These are phyloP conservation scores for Metschnikowia reukaufii DNA, from an alignment of 805 yeast species.

Conservation along the genomic window DNA sequence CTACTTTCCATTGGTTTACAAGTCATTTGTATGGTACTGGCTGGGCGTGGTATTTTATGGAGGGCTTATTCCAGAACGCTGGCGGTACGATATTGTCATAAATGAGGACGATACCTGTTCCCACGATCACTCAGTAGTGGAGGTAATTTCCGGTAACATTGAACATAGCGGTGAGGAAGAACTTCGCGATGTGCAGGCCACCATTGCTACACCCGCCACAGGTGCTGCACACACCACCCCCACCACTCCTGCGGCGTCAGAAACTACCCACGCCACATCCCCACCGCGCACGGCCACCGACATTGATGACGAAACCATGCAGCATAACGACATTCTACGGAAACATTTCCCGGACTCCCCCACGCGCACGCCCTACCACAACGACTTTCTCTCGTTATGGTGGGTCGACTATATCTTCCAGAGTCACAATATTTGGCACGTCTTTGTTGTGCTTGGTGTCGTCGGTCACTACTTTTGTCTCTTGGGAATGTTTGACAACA, in stretches of 20 bases:
- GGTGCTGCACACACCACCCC: no score
- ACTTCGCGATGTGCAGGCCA: slow-evolving; percentile 30
- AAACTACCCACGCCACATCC: no score
- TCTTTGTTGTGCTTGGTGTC: slow-evolving; percentile 87
- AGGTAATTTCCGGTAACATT: slow-evolving; percentile 33
- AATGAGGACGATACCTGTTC: slow-evolving; percentile 38
- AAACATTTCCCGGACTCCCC: slow-evolving; percentile 40
- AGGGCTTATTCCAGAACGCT: slow-evolving; percentile 83
- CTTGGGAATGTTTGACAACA: slow-evolving; percentile 61
- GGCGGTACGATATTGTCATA: slow-evolving; percentile 67
- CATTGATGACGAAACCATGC: slow-evolving; percentile 11
- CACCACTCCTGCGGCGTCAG: no score
- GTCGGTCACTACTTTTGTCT: slow-evolving; percentile 83
- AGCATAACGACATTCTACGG: slow-evolving; percentile 30
- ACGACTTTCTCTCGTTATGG: slow-evolving; percentile 60
- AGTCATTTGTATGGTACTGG: slow-evolving; percentile 72
- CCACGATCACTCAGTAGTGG: slow-evolving; percentile 27
- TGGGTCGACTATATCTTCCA: slow-evolving; percentile 77
- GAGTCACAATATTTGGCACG: slow-evolving; percentile 93
- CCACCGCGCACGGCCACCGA: slow-evolving; percentile 2
- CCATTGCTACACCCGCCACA: no score
- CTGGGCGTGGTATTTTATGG: slow-evolving; percentile 88
- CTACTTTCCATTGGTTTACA: slow-evolving; percentile 64
- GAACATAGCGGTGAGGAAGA: slow-evolving; percentile 43
- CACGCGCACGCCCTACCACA: slow-evolving; percentile 32